Conservation (phyloP, 352 stramenopile genomes). For the Thraustotheca clavata region DNA sequence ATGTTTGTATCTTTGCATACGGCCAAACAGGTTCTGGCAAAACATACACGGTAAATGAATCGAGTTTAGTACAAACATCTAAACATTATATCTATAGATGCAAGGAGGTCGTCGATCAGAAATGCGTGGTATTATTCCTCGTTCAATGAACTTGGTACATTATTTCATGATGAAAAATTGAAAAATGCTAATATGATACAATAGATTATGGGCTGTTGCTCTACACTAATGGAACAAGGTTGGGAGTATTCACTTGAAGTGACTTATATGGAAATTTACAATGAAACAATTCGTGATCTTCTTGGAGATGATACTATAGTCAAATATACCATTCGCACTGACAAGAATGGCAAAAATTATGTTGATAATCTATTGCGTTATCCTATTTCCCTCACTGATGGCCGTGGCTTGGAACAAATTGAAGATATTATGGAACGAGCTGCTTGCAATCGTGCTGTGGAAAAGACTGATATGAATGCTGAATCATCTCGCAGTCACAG, state of each 20-base stretch:
- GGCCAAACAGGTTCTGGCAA: constrained; percentile 97
- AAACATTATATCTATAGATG: constrained; percentile 57
- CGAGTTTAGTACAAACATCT: background rate
- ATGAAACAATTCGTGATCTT: constrained; percentile 98
- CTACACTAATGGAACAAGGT: constrained; percentile 61
- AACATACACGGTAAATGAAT: constrained; percentile 92
- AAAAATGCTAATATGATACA: background rate
- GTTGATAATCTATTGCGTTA: constrained; percentile 35
- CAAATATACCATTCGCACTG: constrained; percentile 79
- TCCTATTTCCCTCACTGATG: constrained; percentile 25
- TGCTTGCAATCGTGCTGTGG: constrained; percentile 92
- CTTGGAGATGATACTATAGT: constrained; percentile 56
- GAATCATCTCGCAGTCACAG: constrained; percentile 96
- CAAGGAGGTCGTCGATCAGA: constrained; percentile 93
- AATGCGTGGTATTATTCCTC: constrained; percentile 97
- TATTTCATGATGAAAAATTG: background rate
- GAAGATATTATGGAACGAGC: constrained; percentile 83
- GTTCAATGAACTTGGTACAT: constrained; percentile 85
- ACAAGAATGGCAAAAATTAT: constrained; percentile 74
- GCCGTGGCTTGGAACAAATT: constrained; percentile 81
- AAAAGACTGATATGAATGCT: constrained; percentile 98
- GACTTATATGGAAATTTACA: constrained; percentile 99
- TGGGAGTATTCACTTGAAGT: constrained; percentile 96
- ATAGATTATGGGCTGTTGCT: constrained; percentile 70
- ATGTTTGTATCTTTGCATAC: constrained; percentile 98